Base-by-base conservation (phyloP, 345 rosid species). In the Corymbia maculata region DNA sequence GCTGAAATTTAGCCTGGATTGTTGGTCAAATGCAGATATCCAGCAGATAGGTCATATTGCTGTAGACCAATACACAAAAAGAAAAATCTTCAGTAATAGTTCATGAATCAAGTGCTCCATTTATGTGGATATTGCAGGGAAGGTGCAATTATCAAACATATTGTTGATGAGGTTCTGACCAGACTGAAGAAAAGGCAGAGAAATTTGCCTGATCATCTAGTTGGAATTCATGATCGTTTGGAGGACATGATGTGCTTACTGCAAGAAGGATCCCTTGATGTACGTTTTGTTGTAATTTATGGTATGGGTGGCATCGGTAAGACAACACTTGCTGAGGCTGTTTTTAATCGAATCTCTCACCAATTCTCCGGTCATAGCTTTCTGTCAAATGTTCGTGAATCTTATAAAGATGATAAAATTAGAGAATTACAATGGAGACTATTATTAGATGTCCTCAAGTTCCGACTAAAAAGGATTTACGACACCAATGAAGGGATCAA, bases 251-350 rank as follows among this genome's bases (percentile, higher is more conserved):
- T 52, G 57, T 3, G 49, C 32, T 59, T 52, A 44, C 13, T 88
- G 51, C 30, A 24, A 16, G 55, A 36, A 30, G 86, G 55, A 50
- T 13, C 86, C 24, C 12, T 50, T n/a, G 87, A 85, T 24, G 64
- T 85, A 10, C 79, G 80, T 1, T 6, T 88, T n/a, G 82, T 88
- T 8, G 89, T 82, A 51, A 88, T 88, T 59, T n/a, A 17, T 59
- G 87, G 89, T 51, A 88, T 85, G 87, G 87, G 89, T 3, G 87
- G 87, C n/a, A 85, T 88, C 15, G 89, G 89, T 8, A 88, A 88
- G 59, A 88, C 89, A 30, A 61, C 89, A 5, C 87, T 88, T 14
- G 89, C 89, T 19, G 61, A 80, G 21, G 70, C 80, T 15, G 55
- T 88, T 55, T 88, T 52, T 32, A 88, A 85, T 79, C 86, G n/a